Base-by-base conservation (phyloP, 177 flowering plant genomes). In the Vitis hybrid region DNA sequence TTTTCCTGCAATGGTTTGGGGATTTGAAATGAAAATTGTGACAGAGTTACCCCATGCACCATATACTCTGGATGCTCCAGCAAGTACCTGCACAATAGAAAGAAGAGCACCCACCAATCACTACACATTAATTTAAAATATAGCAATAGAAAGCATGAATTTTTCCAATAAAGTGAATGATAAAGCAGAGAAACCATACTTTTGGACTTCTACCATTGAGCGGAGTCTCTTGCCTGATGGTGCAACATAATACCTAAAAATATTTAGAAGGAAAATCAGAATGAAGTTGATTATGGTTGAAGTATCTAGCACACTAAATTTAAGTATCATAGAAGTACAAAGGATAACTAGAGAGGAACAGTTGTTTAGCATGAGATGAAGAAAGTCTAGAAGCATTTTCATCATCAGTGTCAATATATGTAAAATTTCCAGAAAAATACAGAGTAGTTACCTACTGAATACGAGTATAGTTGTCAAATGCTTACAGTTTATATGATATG, bases 161-260 rank as follows among this genome's bases (percentile, higher is more conserved):
- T 13, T 15, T 16, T 15, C 16, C 56, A 53, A 53, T 53, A 53
- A 3, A 31, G 10, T 61, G 15, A 45, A 19, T 2, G 62, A 4
- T n/a, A 6, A 10, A 15, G 26, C 6, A 67, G 33, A 50, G 48
- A 48, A 31, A 16, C 72, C 80, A 55, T 82, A 89, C 97, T 80
- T 91, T 62, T 86, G 84, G 55, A 91, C 60, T 70, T 91, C 94
- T 13, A 89, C 89, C 87, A 80, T 86, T 39, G 97, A 91, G 16
- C 92, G 90, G 55, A 91, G 84, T 78, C 70, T 84, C 82, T 91
- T 91, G 66, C 97, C 97, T 20, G 90, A 73, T 45, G 93, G 97
- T 26, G 97, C 74, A 29, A 61, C 79, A 78, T 91, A 91, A 72
- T 91, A 91, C 80, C 93, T 91, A 87, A 63, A 77, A 77, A 70